A percentile compares a stretch with the other conserved stretches of the same genome.
phyloP scores from a whole-genome alignment of 2,329 filamentous ascomycete species.

The Aspergillus bombycis region DNA sequence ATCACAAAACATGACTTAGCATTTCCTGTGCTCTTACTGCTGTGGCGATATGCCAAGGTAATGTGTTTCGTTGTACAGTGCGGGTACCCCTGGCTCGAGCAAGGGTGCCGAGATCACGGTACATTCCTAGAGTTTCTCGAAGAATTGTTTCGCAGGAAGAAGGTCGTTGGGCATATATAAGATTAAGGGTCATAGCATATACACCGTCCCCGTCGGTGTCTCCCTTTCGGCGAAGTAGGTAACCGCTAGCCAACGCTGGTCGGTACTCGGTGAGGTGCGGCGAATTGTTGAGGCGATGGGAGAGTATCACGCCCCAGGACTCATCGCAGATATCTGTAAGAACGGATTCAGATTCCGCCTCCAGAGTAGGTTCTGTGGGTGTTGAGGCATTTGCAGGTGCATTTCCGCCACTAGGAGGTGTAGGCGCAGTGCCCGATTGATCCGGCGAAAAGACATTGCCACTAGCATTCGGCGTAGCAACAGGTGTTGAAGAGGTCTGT shows the following conservation, averaged over 20 bases:
- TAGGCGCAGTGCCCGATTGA: slow-evolving; percentile 44
- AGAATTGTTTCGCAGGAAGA: slow-evolving; percentile 40
- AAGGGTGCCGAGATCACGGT: slow-evolving; percentile 48
- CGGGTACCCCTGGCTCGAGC: slow-evolving; percentile 47
- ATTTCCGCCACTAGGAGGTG: slow-evolving; percentile 34
- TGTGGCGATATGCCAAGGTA: slow-evolving; percentile 54
- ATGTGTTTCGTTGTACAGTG: slow-evolving; percentile 43
- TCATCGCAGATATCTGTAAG: slow-evolving; percentile 63
- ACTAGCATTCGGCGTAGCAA: slow-evolving; percentile 42
- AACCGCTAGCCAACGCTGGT: slow-evolving; percentile 49
- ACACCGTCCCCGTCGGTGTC: slow-evolving; percentile 46
- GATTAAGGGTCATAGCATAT: slow-evolving; percentile 45
- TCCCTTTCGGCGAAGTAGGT: slow-evolving; percentile 50
- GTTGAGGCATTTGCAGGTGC: slow-evolving; percentile 42
- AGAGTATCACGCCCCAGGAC: slow-evolving; percentile 61
- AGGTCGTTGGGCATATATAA: slow-evolving; percentile 41
- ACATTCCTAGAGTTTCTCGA: slow-evolving; percentile 47
- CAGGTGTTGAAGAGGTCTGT: slow-evolving; percentile 40
- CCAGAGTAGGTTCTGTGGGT: slow-evolving; percentile 36
- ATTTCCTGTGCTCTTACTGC: slow-evolving; percentile 47
- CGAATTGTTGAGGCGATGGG: slow-evolving; percentile 50
- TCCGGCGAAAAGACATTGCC: slow-evolving; percentile 45
- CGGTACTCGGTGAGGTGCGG: slow-evolving; percentile 45
- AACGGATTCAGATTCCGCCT: slow-evolving; percentile 59
- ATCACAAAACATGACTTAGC: slow-evolving; percentile 45